Percentiles rank a stretch among this genome's conserved stretches.
Evolutionary conservation across 805 yeast species (phyloP).

Genomic region (Candida insectalens): DNA sequence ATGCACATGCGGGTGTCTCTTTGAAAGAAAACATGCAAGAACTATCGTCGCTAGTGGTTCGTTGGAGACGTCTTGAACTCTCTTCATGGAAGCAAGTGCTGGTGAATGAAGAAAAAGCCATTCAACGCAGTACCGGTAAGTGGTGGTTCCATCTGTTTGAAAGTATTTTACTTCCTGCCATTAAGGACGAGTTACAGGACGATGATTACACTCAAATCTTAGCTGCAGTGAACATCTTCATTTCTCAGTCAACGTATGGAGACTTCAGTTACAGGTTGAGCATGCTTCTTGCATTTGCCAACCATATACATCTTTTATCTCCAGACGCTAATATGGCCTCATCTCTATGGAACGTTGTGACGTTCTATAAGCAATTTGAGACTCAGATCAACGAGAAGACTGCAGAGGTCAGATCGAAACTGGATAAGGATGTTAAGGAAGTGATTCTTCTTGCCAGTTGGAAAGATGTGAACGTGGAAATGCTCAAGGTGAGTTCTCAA

Average conservation of each 20-base stretch:
- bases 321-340: slow-evolving; percentile 19
- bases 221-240: slow-evolving; percentile 60
- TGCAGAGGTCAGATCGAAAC: slow-evolving; percentile 33
- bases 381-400: slow-evolving; percentile 39
- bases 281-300: slow-evolving; percentile 54
- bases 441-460: slow-evolving; percentile 87
- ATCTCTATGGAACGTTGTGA: slow-evolving; percentile 47
- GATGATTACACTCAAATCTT: slow-evolving; percentile 28
- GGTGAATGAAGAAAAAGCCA: slow-evolving; percentile 44
- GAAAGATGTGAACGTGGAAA: slow-evolving; percentile 93
- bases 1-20: slow-evolving; percentile 72
- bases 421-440: slow-evolving; percentile 77
- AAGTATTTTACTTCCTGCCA: slow-evolving; percentile 48
- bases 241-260: slow-evolving; percentile 70
- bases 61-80: slow-evolving; percentile 87
- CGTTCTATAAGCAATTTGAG: slow-evolving; percentile 60
- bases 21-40: slow-evolving; percentile 44
- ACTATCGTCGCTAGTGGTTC: slow-evolving; percentile 60
- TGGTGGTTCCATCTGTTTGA: slow-evolving; percentile 95
- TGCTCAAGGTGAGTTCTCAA: slow-evolving; percentile 88
- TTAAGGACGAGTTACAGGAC: slow-evolving; percentile 30
- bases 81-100: slow-evolving; percentile 78
- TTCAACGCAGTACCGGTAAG: slow-evolving; percentile 46
- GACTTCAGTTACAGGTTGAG: slow-evolving; percentile 54
- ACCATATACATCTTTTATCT: slow-evolving; percentile 34